Base-by-base conservation (phyloP, 257 asterid genomes). In the Nemophila menziesii region DNA sequence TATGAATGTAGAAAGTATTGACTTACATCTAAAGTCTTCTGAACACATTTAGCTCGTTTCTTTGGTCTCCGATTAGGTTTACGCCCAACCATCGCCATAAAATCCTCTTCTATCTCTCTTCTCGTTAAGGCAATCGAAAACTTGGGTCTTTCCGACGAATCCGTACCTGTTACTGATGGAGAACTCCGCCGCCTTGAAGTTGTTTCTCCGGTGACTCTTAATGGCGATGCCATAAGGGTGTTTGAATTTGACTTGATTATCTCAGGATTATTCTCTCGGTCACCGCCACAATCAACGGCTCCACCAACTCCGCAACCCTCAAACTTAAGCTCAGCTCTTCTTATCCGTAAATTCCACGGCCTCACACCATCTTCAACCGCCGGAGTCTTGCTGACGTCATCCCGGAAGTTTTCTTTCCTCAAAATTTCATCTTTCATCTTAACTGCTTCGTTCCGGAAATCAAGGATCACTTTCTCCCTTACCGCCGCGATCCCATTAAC, bases 61-160 rank as follows among this genome's bases (percentile, higher is more conserved):
- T 78, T 86, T 8, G 97, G 97, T 37, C 95, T 57, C 56, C 97
- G 86, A 49, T 75, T 79, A 43, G 93, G 92, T 65, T 89, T 51
- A 49, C 71, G 86, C 5, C 82, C 81, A 8, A 77, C 71, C 39
- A n/a, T n/a, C n/a, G n/a, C n/a, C n/a, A n/a, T n/a, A n/a, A n/a
- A n/a, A n/a, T n/a, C n/a, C n/a, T n/a, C 92, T 37, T 80, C 95
- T 58, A 89, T 84, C 13, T 81, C 94, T 47, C 62, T 44, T 20
- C 71, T 73, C 0, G 84, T 49, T n/a, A 89, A 82, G 3, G 85
- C 3, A 0, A 78, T 79, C 13, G 95, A 67, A 33, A 80, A 84
- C 46, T 76, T 89, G 8, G 58, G 54, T 69, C 85, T 60, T 52
- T 75, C 80, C 60, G 33, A 60, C 63, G 64, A 66, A 63, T 68